Base-by-base conservation (phyloP, 441 rosid genomes). In the Sinapis alba region DNA sequence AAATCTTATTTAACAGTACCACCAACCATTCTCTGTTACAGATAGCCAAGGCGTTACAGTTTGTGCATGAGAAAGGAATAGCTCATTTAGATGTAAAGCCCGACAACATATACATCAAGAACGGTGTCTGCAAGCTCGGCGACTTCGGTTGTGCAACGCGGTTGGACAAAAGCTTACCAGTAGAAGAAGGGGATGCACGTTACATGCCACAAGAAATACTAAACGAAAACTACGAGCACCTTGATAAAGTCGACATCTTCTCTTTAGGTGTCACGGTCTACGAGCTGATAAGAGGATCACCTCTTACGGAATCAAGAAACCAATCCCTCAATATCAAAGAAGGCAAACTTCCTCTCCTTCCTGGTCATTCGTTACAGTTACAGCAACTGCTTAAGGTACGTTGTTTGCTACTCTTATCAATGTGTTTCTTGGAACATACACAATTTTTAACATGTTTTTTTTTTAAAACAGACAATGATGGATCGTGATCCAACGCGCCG, bases 141-240 rank as follows among this genome's bases (percentile, higher is more conserved):
- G 99, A 95, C 79, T 91, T 95, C 60, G 99, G 99, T 69, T 93
- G 95, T 78, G 98, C 99, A 27, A 95, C 97, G 24, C 90, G 85
- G 57, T 86, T 95, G 24, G 82, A 93, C 71, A 86, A 84, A 83
- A 93, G 89, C 81, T 83, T 95, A 56, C 91, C 97, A 47, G 73
- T 95, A 61, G 98, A 95, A 71, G 99, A 95, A 85, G 99, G 98
- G 7, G 99, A 95, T 83, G 98, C 94, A 36, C 97, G 97, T 21
- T 95, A 95, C 80, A 95, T 95, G 99, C 98, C 99, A 45, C 99
- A 86, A 76, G 98, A 93, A 78, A 90, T 95, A 81, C 81, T 95
- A 73, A 95, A 93, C 53, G 99, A 93, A 72, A 77, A 87, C 67
- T 90, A 87, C 74, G 88, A 89, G 72, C 88, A 91, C 80, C 90